phyloP scores from a whole-genome alignment of 768 basidiomycete genomes.

The Boletellus sp. region DNA sequence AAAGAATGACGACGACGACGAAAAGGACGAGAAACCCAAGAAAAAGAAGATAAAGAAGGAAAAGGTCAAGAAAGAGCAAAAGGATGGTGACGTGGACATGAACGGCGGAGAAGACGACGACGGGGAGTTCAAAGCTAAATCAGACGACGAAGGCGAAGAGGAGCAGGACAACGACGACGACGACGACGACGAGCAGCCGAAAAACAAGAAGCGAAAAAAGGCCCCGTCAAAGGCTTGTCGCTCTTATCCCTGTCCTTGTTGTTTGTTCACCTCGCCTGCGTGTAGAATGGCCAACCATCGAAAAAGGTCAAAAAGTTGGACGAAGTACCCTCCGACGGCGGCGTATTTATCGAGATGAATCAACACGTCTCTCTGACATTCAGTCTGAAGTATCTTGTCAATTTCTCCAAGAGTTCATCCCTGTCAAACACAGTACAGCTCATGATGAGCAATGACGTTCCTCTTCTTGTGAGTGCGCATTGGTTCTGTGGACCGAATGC shows the following conservation, averaged over 20 bases:
- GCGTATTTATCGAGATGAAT: constrained; percentile 83
- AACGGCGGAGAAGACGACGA: constrained; percentile 47
- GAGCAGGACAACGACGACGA: constrained; percentile 52
- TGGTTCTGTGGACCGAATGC: neutral
- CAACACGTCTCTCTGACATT: constrained; percentile 90
- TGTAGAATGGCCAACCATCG: constrained; percentile 38
- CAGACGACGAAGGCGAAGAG: constrained; percentile 46
- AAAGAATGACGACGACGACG: constrained; percentile 40
- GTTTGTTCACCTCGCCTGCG: neutral
- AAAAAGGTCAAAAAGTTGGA: constrained; percentile 59
- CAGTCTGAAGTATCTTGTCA: constrained; percentile 94
- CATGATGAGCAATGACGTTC: constrained; percentile 91
- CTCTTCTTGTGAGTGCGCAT: constrained; percentile 61
- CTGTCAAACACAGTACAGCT: constrained; percentile 72
- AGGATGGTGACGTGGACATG: constrained; percentile 42
- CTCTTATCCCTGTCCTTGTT: neutral
- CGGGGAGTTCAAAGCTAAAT: constrained; percentile 39
- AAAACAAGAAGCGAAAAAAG: constrained; percentile 71
- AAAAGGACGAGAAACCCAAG: constrained; percentile 24
- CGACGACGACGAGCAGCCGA: constrained; percentile 47
- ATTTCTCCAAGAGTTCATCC: constrained; percentile 87
- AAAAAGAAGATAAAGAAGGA: constrained; percentile 35
- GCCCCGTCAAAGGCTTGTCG: constrained; percentile 43
- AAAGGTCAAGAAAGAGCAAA: constrained; percentile 39
- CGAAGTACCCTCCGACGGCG: constrained; percentile 51